Evolutionary conservation across 495 filamentous ascomycete genomes (phyloP).

Genomic region (Penicillium steckii): DNA sequence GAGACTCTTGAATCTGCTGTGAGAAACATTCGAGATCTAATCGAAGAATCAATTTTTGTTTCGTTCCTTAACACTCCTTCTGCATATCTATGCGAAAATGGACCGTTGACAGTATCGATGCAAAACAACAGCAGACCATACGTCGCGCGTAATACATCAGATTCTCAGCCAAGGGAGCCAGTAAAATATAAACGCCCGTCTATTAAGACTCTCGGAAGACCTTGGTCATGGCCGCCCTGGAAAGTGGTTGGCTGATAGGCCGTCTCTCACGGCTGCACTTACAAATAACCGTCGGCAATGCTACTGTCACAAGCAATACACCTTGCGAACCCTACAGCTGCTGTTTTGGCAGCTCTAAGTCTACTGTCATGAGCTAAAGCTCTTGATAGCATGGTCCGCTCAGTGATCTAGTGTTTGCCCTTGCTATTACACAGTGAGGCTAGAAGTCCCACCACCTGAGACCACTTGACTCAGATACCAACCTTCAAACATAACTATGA

Average conservation of each 20-base stretch:
- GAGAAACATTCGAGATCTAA: conserved; percentile 76
- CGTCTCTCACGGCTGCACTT: neutral
- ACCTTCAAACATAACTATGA: too few species aligned
- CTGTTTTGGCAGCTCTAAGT: neutral
- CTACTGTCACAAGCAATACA: neutral
- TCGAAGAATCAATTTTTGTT: conserved; percentile 77
- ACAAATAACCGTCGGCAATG: neutral
- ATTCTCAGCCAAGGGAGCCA: neutral
- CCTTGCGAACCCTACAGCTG: neutral
- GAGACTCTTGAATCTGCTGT: conserved; percentile 73
- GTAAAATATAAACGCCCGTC: neutral
- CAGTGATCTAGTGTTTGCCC: neutral
- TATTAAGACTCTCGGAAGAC: neutral
- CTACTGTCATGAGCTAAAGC: neutral
- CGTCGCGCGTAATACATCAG: neutral
- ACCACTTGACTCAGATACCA: too few species aligned
- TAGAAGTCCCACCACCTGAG: too few species aligned
- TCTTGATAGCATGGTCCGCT: conserved; percentile 1
- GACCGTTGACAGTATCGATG: neutral
- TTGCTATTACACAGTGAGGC: neutral
- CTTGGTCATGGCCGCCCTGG: conserved; percentile 1
- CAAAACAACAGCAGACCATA: neutral
- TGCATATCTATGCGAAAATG: neutral
- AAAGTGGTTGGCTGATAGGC: neutral
- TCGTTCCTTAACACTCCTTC: conserved; percentile 68